Evolutionary conservation across 768 basidiomycete species (phyloP).

Genomic region (Suillus brevipes): DNA sequence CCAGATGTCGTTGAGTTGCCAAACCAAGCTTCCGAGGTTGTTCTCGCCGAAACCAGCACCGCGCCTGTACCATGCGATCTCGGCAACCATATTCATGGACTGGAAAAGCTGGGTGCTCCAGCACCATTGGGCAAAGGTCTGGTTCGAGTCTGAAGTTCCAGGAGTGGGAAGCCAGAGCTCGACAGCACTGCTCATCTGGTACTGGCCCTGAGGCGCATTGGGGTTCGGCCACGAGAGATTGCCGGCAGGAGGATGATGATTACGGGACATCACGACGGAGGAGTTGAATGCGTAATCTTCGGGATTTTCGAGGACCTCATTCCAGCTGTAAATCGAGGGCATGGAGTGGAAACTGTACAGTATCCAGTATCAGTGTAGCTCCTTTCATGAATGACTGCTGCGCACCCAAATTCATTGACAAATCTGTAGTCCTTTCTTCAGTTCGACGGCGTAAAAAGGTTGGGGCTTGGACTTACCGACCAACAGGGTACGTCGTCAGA

Average conservation of each 20-base stretch:
- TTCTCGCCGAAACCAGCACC: slow-evolving; percentile 60
- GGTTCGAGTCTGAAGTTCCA: slow-evolving; percentile 46
- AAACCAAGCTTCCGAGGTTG: slow-evolving; percentile 58
- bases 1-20: slow-evolving; percentile 65
- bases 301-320: slow-evolving; percentile 50
- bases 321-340: slow-evolving; percentile 63
- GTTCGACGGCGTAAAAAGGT: not conserved
- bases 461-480: slow-evolving; percentile 32
- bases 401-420: slow-evolving; percentile 60
- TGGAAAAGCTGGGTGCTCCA: slow-evolving; percentile 65
- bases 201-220: slow-evolving; percentile 52
- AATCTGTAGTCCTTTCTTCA: slow-evolving; percentile 35
- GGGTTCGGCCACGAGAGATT: slow-evolving; percentile 55
- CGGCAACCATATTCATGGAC: slow-evolving; percentile 56
- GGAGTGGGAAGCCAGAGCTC: slow-evolving; percentile 58
- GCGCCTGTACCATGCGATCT: slow-evolving; percentile 59
- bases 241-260: slow-evolving; percentile 57
- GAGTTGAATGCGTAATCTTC: slow-evolving; percentile 61
- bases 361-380: not conserved
- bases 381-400: not conserved
- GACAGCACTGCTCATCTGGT: slow-evolving; percentile 51
- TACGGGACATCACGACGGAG: slow-evolving; percentile 53
- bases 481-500: slow-evolving; percentile 52
- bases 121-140: slow-evolving; percentile 65
- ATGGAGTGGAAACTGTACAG: slow-evolving; percentile 61